These are phyloP conservation scores for Dactylellina leptospora DNA, from an alignment of 2,329 filamentous ascomycete species.

Conservation along the genomic window DNA sequence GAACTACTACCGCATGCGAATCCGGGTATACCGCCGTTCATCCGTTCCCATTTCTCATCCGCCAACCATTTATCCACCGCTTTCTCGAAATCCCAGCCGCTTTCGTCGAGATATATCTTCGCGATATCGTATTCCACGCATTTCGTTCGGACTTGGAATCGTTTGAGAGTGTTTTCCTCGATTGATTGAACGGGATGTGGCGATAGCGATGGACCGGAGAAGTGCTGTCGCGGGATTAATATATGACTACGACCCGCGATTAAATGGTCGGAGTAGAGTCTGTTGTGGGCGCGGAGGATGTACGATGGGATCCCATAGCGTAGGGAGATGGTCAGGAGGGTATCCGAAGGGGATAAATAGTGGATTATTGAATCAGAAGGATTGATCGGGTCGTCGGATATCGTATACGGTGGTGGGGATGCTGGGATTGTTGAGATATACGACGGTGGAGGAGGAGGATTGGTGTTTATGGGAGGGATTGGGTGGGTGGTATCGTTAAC, in stretches of 20 bases:
- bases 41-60: slow-evolving; percentile 54
- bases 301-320: slow-evolving; percentile 49
- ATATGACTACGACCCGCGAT: slow-evolving; percentile 53
- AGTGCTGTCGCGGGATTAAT: slow-evolving; percentile 52
- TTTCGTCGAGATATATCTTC: slow-evolving; percentile 53
- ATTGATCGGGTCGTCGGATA: neutral
- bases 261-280: slow-evolving; percentile 53
- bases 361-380: slow-evolving; percentile 34
- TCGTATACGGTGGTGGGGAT: slow-evolving; percentile 34
- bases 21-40: slow-evolving; percentile 13
- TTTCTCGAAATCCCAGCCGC: slow-evolving; percentile 54
- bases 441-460: neutral
- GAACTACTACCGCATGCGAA: slow-evolving; percentile 5
- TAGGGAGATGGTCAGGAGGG: slow-evolving; percentile 53
- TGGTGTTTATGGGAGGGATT: slow-evolving; percentile 34
- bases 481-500: neutral
- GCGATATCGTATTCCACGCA: slow-evolving; percentile 55
- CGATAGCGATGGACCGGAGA: slow-evolving; percentile 50
- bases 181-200: slow-evolving; percentile 42
- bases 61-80: slow-evolving; percentile 52
- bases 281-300: slow-evolving; percentile 53
- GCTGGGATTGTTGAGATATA: neutral
- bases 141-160: slow-evolving; percentile 56
- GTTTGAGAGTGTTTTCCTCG: slow-evolving; percentile 46
- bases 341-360: slow-evolving; percentile 51